Conservation (phyloP, 306 rosid genomes). For the Vigna unguiculata region DNA sequence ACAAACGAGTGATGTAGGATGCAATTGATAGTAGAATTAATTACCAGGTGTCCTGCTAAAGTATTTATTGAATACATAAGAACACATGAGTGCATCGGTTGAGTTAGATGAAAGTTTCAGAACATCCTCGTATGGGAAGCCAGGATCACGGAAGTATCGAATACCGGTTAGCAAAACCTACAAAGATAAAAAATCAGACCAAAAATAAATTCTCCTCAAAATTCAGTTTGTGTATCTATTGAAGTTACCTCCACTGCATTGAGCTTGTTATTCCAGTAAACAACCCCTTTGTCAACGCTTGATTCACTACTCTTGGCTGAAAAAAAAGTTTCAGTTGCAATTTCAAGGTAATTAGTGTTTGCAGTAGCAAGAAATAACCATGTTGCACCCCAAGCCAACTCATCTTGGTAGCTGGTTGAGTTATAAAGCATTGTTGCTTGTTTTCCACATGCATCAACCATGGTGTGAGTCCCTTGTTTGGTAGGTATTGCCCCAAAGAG, state of each 20-base stretch:
- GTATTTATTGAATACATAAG: slow-evolving; percentile 55
- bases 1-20: neutral
- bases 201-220: neutral
- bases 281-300: slow-evolving; percentile 56
- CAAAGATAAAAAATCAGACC: slow-evolving; percentile 39
- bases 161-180: slow-evolving; percentile 75
- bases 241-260: slow-evolving; percentile 63
- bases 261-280: slow-evolving; percentile 83
- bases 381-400: slow-evolving; percentile 85
- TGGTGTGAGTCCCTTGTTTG: slow-evolving; percentile 69
- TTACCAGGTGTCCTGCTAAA: slow-evolving; percentile 68
- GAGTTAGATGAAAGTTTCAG: slow-evolving; percentile 56
- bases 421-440: slow-evolving; percentile 65
- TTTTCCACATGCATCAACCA: slow-evolving; percentile 67
- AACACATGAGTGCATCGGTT: slow-evolving; percentile 66
- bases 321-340: slow-evolving; percentile 53
- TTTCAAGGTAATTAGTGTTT: slow-evolving; percentile 55
- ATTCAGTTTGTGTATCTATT: slow-evolving; percentile 14
- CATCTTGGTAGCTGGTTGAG: slow-evolving; percentile 72
- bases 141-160: slow-evolving; percentile 70
- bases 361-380: slow-evolving; percentile 80
- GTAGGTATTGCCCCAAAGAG: slow-evolving; percentile 51
- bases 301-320: slow-evolving; percentile 56
- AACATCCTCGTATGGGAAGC: slow-evolving; percentile 61
- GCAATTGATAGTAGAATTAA: slow-evolving; percentile 31